Evolutionary conservation across 2,329 filamentous ascomycete genomes (phyloP).

Genomic region (Xylaria sp.): DNA sequence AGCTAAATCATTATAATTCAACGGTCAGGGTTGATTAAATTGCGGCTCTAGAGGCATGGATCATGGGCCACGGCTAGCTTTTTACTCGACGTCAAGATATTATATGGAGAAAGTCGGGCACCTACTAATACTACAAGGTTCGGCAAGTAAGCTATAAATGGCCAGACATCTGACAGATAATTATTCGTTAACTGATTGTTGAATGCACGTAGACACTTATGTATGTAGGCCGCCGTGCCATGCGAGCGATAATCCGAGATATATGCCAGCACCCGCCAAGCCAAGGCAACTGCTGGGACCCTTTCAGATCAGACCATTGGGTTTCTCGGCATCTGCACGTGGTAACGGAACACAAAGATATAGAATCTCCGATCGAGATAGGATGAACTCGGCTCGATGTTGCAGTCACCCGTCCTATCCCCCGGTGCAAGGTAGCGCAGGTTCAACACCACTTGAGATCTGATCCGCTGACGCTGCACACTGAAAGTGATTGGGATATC

Average conservation of each 20-base stretch:
- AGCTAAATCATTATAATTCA: not conserved
- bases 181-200: not conserved
- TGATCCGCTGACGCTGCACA: not conserved
- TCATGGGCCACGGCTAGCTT: not conserved
- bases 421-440: not conserved
- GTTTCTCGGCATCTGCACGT: constrained; percentile 22
- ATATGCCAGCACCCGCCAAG: constrained; percentile 28
- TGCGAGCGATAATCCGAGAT: constrained; percentile 24
- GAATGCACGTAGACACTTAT: not conserved
- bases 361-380: constrained; percentile 8
- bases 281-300: constrained; percentile 7
- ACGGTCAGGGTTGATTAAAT: not conserved
- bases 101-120: not conserved
- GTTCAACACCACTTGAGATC: not conserved
- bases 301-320: constrained; percentile 1
- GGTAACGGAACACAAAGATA: constrained; percentile 11
- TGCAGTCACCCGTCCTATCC: constrained; percentile 3
- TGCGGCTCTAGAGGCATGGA: not conserved
- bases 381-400: constrained; percentile 15
- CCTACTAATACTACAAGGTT: not conserved
- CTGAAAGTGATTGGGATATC: not conserved
- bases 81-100: not conserved
- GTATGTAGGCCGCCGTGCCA: constrained; percentile 22
- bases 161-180: not conserved
- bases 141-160: not conserved